Conservation (phyloP, 495 filamentous ascomycete genomes). For the Pyrenula massariospora region DNA sequence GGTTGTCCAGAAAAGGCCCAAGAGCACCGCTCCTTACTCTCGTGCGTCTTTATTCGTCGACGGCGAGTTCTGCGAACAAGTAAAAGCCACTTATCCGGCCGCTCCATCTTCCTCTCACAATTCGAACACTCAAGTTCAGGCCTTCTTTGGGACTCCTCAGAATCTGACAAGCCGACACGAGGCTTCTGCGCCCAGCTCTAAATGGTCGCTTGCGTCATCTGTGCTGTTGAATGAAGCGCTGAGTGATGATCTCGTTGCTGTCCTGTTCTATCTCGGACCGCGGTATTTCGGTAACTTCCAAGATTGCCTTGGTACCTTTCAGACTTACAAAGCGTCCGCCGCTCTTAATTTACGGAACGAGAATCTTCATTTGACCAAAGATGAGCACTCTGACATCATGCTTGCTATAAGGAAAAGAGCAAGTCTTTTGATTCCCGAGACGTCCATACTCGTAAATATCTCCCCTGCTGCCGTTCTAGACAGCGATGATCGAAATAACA, state of each 20-base stretch:
- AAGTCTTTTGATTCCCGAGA: slow-evolving; percentile 67
- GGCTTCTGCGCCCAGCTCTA: slow-evolving; percentile 58
- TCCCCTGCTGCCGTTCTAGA: slow-evolving; percentile 67
- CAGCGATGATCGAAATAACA: slow-evolving; percentile 54
- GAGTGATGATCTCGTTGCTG: slow-evolving; percentile 84
- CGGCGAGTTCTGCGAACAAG: slow-evolving; percentile 86
- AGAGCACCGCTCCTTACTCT: slow-evolving; percentile 54
- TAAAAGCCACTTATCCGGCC: slow-evolving; percentile 77
- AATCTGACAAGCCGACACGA: slow-evolving; percentile 78
- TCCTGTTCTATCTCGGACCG: slow-evolving; percentile 78
- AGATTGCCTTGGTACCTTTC: slow-evolving; percentile 89
- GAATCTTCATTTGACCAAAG: slow-evolving; percentile 77
- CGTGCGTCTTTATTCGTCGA: slow-evolving; percentile 84
- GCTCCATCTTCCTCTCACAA: slow-evolving; percentile 43
- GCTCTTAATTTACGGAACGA: slow-evolving; percentile 85
- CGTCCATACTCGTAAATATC: slow-evolving; percentile 73
- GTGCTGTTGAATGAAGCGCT: slow-evolving; percentile 80
- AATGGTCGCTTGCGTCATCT: slow-evolving; percentile 80
- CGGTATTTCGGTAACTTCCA: slow-evolving; percentile 94
- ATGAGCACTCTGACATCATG: slow-evolving; percentile 85
- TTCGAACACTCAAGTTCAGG: slow-evolving; percentile 59
- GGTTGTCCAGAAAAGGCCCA: slow-evolving; percentile 68
- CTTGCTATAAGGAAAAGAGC: slow-evolving; percentile 76
- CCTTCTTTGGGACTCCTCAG: slow-evolving; percentile 86
- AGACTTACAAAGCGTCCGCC: slow-evolving; percentile 93